Base-by-base conservation (phyloP, 257 asterid species). In the Solanum virginianum region DNA sequence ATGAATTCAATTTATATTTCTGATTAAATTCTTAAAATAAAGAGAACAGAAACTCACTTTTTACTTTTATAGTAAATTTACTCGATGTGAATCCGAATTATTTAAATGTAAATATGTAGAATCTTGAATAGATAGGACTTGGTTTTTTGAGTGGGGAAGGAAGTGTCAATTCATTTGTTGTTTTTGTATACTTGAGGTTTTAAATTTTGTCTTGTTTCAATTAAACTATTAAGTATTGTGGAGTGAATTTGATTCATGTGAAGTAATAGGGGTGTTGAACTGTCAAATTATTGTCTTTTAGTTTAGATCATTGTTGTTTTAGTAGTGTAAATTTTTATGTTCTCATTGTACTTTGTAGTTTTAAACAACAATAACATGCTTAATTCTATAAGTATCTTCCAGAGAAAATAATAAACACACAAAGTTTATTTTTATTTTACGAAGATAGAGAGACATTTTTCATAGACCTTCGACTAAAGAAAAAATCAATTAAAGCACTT, bases 191-290 rank as follows among this genome's bases (percentile, higher is more conserved):
- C 81, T 22, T 45, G 59, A 74, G 39, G 59, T 3, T 45, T 71
- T 74, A 74, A 26, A 3, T 16, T 70, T n/a, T n/a, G 22, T 62
- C 71, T 24, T 63, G 68, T 80, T 68, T 12, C 29, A 72, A 72
- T 65, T 53, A 65, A 41, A 32, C 79, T 39, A 39, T 55, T 66
- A 10, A 65, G 51, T 39, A 39, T 65, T 36, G 15, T 69, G 26
- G 15, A 71, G 32, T 41, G 26, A 43, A 86, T 87, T 90, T 87
- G 93, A 81, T 87, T 91, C 91, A 90, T 88, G 93, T 90, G 92
- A 90, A 41, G 63, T 85, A 88, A 91, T 91, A 90, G 90, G 90
- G 92, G 89, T 8, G 92, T 90, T 92, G 93, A 91, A 86, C 89
- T 90, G 86, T 89, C 91, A 84, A 90, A 88, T 88, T 87, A 91